Evolutionary conservation across 805 yeast species (phyloP), one percentile per base, ranked within the genome.

Genomic region (Metschnikowia borealis): DNA sequence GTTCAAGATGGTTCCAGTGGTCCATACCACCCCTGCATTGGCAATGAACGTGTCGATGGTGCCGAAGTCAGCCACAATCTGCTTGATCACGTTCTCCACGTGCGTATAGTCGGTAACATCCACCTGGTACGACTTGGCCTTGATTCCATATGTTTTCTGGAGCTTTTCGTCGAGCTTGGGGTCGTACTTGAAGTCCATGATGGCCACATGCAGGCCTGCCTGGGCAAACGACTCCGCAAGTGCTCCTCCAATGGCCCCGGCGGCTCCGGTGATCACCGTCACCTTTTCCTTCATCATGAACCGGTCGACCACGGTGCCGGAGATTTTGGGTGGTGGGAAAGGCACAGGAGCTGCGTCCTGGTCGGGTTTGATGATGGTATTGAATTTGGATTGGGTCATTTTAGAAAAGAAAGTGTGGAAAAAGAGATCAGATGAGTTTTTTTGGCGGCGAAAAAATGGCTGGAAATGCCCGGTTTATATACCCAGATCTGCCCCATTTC

Each of bases 21-120:
- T 70, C 78, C 78, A 73, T n/a, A 77, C 77, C 42, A 73, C 71
- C 38, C 96, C 96, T 13, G 96, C 96, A 66, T 89, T 89, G 60
- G 95, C 95, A 43, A 89, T 94, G 61, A 87, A 85, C 26, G 88
- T 72, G 67, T 89, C 96, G 57, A 89, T 81, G 54, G 81, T 80
- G 49, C 92, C 94, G 64, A 89, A 89, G 62, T 88, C 95, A 52
- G 68, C 56, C 54, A 74, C 79, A 54, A 83, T 81, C 64, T 74
- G 75, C 36, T 62, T 64, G 46, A 85, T 71, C 14, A 80, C 74
- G 17, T 56, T 57, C 53, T 77, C 77, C 44, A 85, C 88, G 10
- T 65, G 73, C 17, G 70, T 75, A 44, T 73, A 55, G 54, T 79
- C 77, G 48, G 79, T 69, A 48, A 85, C 75, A 46, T 78, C 74